Base-by-base conservation (phyloP, 176 grass and related monocot species). In the Ananas comosus region DNA sequence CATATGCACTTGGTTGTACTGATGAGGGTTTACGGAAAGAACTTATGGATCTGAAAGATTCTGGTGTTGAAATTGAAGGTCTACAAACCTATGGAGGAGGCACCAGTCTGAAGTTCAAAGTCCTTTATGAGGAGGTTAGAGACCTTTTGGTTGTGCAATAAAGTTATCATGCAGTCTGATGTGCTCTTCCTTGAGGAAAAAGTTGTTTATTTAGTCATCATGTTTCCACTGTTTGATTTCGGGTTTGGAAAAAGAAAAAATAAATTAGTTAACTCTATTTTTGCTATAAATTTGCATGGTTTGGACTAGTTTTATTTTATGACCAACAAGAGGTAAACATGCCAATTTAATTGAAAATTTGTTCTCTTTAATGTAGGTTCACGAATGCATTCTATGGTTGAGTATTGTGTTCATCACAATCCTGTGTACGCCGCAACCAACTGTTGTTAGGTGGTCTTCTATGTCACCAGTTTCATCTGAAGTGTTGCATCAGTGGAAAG, bases 391-490 rank as follows among this genome's bases (percentile, higher is more conserved):
- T 67, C 48, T 97, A 71, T 97, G 94, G 89, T 71, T 97, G 48
- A 86, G 94, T 69, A 97, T 97, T 81, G 86, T 97, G 29, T 90
- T 92, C 69, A 92, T 97, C 72, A 97, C 94, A 63, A 97, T 97
- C 50, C 49, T 97, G 18, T 97, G 94, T 80, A 93, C 94, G 51
- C 94, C 94, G 53, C 94, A 85, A 64, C 94, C 84, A 71, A 93
- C 94, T 16, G 59, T 97, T 48, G 83, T 86, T 71, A 91, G 94
- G 64, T 97, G 94, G 94, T 97, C 94, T 72, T 74, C 84, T 50
- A 74, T 78, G 12, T 73, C 79, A 53, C 94, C 94, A 1, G 94
- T 97, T 49, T 97, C 94, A 11, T 66, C 84, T 47, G 89, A 92
- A 2, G 74, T 87, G 27, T 85, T 90, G 82, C 74, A 97, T 71